Percentiles rank a stretch among this genome's conserved stretches.
phyloP scores from a whole-genome alignment of 2,329 filamentous ascomycete species.

The Hymenoscyphus fraxineus region DNA sequence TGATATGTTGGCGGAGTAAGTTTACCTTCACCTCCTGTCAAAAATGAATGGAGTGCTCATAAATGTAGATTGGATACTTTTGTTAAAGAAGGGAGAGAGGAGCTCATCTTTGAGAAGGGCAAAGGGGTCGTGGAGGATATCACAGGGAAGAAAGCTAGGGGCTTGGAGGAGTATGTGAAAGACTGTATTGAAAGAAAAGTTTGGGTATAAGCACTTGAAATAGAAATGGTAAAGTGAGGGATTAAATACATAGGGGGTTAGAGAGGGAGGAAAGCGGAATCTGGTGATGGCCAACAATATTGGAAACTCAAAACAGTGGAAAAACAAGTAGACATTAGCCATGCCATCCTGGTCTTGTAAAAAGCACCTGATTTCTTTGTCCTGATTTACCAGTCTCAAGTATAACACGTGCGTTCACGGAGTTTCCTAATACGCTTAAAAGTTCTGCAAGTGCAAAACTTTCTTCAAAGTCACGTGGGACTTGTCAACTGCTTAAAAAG shows the following conservation, averaged over 20 bases:
- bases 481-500: too few species aligned
- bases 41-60: background rate
- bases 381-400: too few species aligned
- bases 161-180: constrained; percentile 21
- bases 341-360: too few species aligned
- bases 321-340: too few species aligned
- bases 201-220: background rate
- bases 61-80: constrained; percentile 18
- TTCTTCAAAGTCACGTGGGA: too few species aligned
- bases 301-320: too few species aligned
- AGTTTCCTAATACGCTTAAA: too few species aligned
- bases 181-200: constrained; percentile 12
- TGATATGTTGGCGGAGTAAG: constrained; percentile 15
- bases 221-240: background rate
- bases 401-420: too few species aligned
- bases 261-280: background rate
- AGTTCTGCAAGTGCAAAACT: too few species aligned
- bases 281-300: too few species aligned
- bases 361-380: too few species aligned
- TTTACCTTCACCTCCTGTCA: background rate
- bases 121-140: constrained; percentile 20
- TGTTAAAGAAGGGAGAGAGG: constrained; percentile 20
- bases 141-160: constrained; percentile 18
- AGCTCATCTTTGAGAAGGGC: constrained; percentile 11
- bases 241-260: background rate